These are phyloP conservation scores for Oropetium thomaeum DNA, from an alignment of 176 grass and related monocot genomes.

Conservation along the genomic window DNA sequence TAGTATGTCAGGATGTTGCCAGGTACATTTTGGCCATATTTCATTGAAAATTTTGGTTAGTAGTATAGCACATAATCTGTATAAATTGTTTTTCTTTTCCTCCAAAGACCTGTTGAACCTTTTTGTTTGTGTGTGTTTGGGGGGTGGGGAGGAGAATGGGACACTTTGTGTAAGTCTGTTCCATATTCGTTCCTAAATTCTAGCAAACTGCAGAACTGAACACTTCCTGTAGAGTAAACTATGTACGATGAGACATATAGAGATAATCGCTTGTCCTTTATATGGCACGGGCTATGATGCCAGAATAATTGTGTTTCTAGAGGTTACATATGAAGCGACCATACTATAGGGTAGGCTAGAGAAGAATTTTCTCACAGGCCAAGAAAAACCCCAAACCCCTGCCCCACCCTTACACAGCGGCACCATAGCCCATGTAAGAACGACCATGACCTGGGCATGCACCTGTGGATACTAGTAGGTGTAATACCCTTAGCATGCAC, in stretches of 20 bases:
- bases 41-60: slow-evolving; percentile 5
- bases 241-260: not conserved
- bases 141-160: too few relatives aligned
- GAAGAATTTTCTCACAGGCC: too few relatives aligned
- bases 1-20: slow-evolving; percentile 96
- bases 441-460: too few relatives aligned
- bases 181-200: not conserved
- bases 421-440: too few relatives aligned
- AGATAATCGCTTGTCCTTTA: not conserved
- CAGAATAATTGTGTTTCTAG: not conserved
- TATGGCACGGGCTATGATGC: not conserved
- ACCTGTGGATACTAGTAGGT: not conserved
- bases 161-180: not conserved
- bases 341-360: not conserved
- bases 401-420: too few relatives aligned
- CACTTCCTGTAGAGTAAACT: not conserved
- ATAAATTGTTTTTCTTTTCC: not conserved
- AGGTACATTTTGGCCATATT: slow-evolving; percentile 46
- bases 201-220: not conserved
- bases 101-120: not conserved
- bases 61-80: not conserved
- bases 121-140: too few relatives aligned
- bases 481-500: not conserved
- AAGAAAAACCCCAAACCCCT: too few relatives aligned
- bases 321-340: not conserved